phyloP scores from a whole-genome alignment of 169 alveolate genomes.

The Cryptosporidium tyzzeri region DNA sequence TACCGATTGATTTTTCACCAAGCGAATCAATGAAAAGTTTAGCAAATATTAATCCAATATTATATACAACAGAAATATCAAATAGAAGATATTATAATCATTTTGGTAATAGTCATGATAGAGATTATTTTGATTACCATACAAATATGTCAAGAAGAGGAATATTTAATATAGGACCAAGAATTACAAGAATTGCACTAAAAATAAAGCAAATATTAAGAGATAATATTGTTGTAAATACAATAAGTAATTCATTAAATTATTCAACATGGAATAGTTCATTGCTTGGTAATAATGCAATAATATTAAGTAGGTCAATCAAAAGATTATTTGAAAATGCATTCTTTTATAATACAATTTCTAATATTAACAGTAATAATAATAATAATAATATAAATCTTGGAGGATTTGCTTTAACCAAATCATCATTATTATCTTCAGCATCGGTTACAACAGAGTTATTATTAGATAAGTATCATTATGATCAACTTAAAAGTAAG shows the following conservation, averaged over 20 bases:
- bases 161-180: neutral
- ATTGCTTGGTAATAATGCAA: conserved; percentile 21
- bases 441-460: conserved; percentile 38
- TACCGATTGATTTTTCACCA: conserved; percentile 41
- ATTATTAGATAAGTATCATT: neutral
- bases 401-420: neutral
- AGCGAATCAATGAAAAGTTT: conserved; percentile 21
- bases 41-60: conserved; percentile 47
- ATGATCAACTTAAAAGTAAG: neutral
- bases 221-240: neutral
- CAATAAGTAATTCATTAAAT: neutral
- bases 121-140: neutral
- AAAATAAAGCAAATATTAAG: neutral
- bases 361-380: neutral
- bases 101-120: neutral
- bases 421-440: neutral
- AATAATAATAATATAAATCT: neutral
- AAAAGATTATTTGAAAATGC: conserved; percentile 29
- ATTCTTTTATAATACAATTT: neutral
- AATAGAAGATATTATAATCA: neutral
- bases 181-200: neutral
- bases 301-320: conserved; percentile 1
- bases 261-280: conserved; percentile 55
- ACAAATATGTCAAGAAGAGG: neutral
- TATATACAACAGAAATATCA: conserved; percentile 30